Conservation (phyloP, 176 grass and related monocot genomes). For the Cocos nucifera region DNA sequence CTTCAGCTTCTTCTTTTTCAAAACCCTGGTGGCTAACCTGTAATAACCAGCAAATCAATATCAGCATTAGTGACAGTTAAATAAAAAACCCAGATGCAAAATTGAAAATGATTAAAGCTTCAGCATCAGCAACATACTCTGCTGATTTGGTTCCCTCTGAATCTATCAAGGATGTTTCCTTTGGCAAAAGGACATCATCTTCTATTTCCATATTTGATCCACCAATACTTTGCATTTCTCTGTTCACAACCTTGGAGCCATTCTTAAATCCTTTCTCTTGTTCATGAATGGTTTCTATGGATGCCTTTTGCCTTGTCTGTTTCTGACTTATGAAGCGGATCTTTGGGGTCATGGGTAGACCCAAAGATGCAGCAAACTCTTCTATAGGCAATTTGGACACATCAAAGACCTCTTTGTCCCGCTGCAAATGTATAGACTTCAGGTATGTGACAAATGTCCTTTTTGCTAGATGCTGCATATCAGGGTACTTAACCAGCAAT, state of each 20-base stretch:
- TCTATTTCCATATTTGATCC: slow-evolving; percentile 11
- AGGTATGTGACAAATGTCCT: slow-evolving; percentile 82
- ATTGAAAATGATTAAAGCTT: neutral
- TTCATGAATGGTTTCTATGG: slow-evolving; percentile 11
- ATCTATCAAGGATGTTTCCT: slow-evolving; percentile 26
- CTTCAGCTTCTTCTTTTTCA: slow-evolving; percentile 89
- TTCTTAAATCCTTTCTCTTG: slow-evolving; percentile 1
- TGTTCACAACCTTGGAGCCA: slow-evolving; percentile 22
- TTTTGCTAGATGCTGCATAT: slow-evolving; percentile 70
- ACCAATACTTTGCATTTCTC: slow-evolving; percentile 8
- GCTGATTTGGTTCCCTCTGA: slow-evolving; percentile 19
- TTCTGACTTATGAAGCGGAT: slow-evolving; percentile 60
- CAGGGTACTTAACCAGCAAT: slow-evolving; percentile 60
- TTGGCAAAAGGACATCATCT: slow-evolving; percentile 58
- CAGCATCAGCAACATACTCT: slow-evolving; percentile 26
- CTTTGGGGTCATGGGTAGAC: slow-evolving; percentile 59
- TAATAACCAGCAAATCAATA: slow-evolving; percentile 6
- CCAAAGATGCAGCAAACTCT: slow-evolving; percentile 60
- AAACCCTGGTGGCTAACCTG: slow-evolving; percentile 38
- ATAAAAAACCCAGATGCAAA: neutral
- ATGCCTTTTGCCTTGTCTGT: slow-evolving; percentile 20
- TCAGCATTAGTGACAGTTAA: neutral
- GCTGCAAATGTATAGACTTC: slow-evolving; percentile 51
- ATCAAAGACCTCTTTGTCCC: slow-evolving; percentile 74
- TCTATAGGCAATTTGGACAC: slow-evolving; percentile 61